Evolutionary conservation across 768 basidiomycete species (phyloP).

Genomic region (Naganishia antarctica): DNA sequence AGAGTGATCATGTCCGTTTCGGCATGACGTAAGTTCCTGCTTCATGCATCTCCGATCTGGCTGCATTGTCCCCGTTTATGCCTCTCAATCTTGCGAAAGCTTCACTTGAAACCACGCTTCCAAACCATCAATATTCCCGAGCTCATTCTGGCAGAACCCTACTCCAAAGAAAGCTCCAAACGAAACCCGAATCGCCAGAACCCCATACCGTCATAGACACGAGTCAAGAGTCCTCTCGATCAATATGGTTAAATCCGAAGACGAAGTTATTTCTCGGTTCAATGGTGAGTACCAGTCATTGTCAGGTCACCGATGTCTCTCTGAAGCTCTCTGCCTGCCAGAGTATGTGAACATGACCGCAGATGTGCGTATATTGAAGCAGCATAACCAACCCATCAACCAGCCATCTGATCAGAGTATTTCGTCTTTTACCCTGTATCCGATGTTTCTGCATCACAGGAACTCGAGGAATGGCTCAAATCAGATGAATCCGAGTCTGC

Average conservation of each 20-base stretch:
- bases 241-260: constrained; percentile 48
- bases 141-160: no score
- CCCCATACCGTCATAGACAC: no score
- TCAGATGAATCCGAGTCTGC: constrained; percentile 41
- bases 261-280: constrained; percentile 48
- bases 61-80: no score
- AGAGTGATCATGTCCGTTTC: background rate
- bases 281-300: constrained; percentile 36
- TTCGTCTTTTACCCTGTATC: background rate
- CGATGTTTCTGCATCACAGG: constrained; percentile 31
- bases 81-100: no score
- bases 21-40: background rate
- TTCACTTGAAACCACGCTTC: no score
- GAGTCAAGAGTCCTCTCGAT: background rate
- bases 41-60: no score
- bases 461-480: constrained; percentile 49
- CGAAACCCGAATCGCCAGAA: no score
- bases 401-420: background rate
- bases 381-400: no score
- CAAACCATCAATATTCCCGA: no score
- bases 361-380: constrained; percentile 31
- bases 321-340: background rate
- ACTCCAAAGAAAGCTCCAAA: no score
- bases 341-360: constrained; percentile 52
- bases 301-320: background rate